Conservation (phyloP, 257 asterid species). For the Salvia hispanica region DNA sequence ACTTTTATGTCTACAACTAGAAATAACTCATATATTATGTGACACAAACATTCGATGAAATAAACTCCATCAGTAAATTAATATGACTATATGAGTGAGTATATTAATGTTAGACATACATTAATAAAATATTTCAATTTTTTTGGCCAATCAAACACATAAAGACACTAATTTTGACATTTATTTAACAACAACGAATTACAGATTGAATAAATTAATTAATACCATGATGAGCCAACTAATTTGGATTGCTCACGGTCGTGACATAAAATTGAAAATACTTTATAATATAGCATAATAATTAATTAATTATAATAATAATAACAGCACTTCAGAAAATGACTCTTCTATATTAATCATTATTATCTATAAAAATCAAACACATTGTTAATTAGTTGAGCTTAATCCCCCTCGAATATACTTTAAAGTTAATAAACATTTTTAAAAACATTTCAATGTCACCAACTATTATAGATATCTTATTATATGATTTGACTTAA, state of each 20-base stretch:
- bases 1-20: too few relatives aligned
- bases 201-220: conserved; percentile 25
- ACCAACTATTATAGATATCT: conserved; percentile 20
- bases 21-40: too few relatives aligned
- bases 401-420: background rate
- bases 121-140: background rate
- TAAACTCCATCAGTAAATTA: too few relatives aligned
- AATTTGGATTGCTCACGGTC: conserved; percentile 13
- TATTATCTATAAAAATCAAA: conserved; percentile 11
- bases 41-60: background rate
- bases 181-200: conserved; percentile 10
- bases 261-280: conserved; percentile 20
- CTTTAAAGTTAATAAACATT: background rate
- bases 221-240: conserved; percentile 29
- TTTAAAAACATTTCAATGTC: background rate
- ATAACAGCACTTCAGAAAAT: conserved; percentile 22
- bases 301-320: conserved; percentile 6
- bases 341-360: conserved; percentile 17
- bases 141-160: conserved; percentile 5
- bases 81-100: too few relatives aligned
- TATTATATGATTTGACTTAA: conserved; percentile 29
- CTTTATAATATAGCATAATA: conserved; percentile 10
- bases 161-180: conserved; percentile 3
- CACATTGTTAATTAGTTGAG: background rate
- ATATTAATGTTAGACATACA: too few relatives aligned